Evolutionary conservation across 495 filamentous ascomycete genomes (phyloP).

Genomic region (Talaromyces liani): DNA sequence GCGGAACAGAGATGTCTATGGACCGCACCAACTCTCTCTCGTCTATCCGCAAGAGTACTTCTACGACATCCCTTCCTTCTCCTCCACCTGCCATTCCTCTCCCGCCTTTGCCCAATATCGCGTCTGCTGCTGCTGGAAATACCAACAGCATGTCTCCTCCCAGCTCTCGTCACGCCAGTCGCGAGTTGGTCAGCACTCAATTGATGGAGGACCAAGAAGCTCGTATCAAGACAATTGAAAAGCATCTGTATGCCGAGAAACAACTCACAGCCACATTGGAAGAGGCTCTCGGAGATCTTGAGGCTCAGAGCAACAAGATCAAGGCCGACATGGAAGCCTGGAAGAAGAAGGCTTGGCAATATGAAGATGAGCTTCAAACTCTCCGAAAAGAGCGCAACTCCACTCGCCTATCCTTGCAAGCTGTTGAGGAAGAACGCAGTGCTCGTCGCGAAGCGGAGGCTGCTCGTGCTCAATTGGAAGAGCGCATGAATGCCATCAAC

Average conservation of each 20-base stretch:
- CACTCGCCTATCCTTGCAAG: constrained; percentile 78
- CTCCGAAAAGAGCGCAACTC: constrained; percentile 61
- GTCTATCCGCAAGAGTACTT: constrained; percentile 81
- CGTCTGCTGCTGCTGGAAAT: constrained; percentile 28
- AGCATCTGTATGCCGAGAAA: constrained; percentile 92
- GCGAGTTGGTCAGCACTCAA: constrained; percentile 66
- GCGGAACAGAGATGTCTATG: constrained; percentile 28
- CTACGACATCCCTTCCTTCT: constrained; percentile 77
- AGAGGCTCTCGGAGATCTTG: constrained; percentile 89
- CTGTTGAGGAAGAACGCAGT: constrained; percentile 88
- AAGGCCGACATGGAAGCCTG: constrained; percentile 83
- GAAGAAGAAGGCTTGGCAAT: constrained; percentile 69
- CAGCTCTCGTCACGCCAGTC: constrained; percentile 63
- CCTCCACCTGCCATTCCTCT: constrained; percentile 95
- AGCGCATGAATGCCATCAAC: constrained; percentile 86
- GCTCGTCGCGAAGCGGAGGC: constrained; percentile 82
- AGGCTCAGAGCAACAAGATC: constrained; percentile 75
- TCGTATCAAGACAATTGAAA: constrained; percentile 92
- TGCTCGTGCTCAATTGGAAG: constrained; percentile 80
- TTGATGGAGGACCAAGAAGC: constrained; percentile 81
- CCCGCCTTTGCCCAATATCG: constrained; percentile 47
- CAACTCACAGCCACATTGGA: constrained; percentile 91
- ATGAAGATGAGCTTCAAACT: constrained; percentile 72
- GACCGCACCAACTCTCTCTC: constrained; percentile 72
- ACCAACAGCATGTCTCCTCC: constrained; percentile 35